Evolutionary conservation across 306 rosid genomes (phyloP), one percentile per base, ranked within the genome.

Genomic region (Medicago lupulina): DNA sequence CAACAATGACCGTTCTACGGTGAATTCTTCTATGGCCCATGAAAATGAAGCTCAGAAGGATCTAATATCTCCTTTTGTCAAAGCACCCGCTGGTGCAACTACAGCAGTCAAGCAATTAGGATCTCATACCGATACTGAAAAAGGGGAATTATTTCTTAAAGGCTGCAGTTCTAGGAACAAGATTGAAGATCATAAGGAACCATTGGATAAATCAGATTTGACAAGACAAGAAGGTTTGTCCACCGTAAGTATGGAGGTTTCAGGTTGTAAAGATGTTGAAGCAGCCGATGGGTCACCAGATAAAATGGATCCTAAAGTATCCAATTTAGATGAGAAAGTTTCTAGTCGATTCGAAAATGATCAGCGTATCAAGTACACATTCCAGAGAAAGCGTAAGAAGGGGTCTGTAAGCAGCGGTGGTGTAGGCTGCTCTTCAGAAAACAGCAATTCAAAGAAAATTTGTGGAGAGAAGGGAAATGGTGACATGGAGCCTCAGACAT

Each of bases 301-400:
- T 70, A 83, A 74, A 28, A 53, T 63, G 64, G 83, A 74, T 53
- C 47, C 62, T 13, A 87, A 88, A 86, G 70, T 47, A 62, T 83
- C 88, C 59, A 73, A 83, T 61, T 51, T 61, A 77, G 83, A 80
- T 41, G 86, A 75, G 51, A 89, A 76, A 65, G 79, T 76, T 70
- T 82, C 87, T 61, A 74, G 77, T 79, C 87, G 75, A 79, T 60
- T 82, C 3, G 68, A 39, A 53, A 79, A 84, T 82, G 90, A 80
- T 75, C 88, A 80, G 85, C 76, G 89, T 80, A 87, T 92, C 43
- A 88, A 87, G 83, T 90, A 87, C 78, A 92, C 98, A 25, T 92
- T 92, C 83, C 79, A 67, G 70, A 92, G 96, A 84, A 92, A 90
- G 79, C 91, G 89, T 49, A 92, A 92, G 91, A 92, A 77, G 83